Evolutionary conservation across 2,329 filamentous ascomycete species (phyloP), one percentile per base, ranked within the genome.

Genomic region (Meredithiella fracta): DNA sequence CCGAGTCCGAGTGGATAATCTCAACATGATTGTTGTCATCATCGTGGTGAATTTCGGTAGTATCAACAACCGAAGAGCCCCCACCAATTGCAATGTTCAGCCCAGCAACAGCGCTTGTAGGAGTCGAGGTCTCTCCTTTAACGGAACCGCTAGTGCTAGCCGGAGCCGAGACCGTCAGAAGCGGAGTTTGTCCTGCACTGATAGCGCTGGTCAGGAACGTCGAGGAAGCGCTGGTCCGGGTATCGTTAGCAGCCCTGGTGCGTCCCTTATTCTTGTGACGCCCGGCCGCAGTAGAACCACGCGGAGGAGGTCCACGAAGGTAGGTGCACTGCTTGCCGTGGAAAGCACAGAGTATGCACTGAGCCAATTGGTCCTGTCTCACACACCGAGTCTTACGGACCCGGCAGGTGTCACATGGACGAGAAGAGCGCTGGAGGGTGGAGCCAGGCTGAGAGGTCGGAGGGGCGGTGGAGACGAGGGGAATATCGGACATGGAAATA

Each of bases 281-380:
- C 56, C 54, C 64, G 53, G 58, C 63, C 58, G 55, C 63, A 61
- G 44, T 65, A 62, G 37, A 56, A n/a, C 57, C 57, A 20, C 66
- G 64, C 29, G 65, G 65, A 15, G 66, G 65, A 17, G 66, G 66
- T 0, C 66, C 66, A n/a, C 66, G 65, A 53, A 81, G 70, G 64
- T 82, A 84, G 23, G 80, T 83, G 66, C 80, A 83, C 60, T 79
- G 76, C 63, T 82, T 78, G 64, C 78, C 78, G 67, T 83, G 79
- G 65, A 83, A 82, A 60, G 77, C 74, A 66, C 80, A 84, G 58
- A 83, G 69, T 51, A 82, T 77, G 64, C 80, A 84, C 60, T 76
- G 72, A 47, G 72, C 70, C 61, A 73, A 73, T 56, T 72, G 74
- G 54, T 80, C 76, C 63, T 81, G 75, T 62, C 80, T 75, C 51